Evolutionary conservation across 1,284 basidiomycete genomes (phyloP), one percentile per base, ranked within the genome.

Genomic region (Marasmius oreades): DNA sequence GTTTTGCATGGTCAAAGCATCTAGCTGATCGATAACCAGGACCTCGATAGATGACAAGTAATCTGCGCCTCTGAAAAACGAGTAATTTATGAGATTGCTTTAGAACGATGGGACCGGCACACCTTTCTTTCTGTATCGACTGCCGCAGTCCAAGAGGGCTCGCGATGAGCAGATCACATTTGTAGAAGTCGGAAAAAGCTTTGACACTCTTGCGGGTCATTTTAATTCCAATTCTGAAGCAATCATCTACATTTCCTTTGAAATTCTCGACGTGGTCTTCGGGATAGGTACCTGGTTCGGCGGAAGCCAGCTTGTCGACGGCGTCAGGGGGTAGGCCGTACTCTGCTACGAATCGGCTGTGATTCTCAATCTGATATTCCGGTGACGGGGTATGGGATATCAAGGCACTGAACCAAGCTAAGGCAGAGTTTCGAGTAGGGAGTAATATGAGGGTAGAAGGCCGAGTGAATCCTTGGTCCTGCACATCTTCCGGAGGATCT

Each of bases 381-480:
- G 78, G 80, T 2, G 80, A 67, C 1, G 90, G 86, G 18, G 82
- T 92, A 66, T 86, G 90, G 36, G 79, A 74, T 2, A 84, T 85
- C 46, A 92, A 70, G 11, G 86, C 86, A 53, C 77, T 77, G 62
- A 87, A 75, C 92, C 90, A 98, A 53, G 83, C 79, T 5, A 92
- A 76, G 0, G 93, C 96, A 39, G 87, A 87, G 37, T 93, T 93
- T 52, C 97, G 93, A 75, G 98, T 93, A 0, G 97, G 97, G 2
- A 94, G 80, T 51, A 99, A 84, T 57, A 99, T 76, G 52, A 99
- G 88, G 11, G 97, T 80, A 42, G 96, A 96, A 20, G 97, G 96
- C 7, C 97, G 89, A 1, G 95, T 98, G 73, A 98, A 99, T 22
- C 96, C 95, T 79, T 98, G 96, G 69, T 99, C 96, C 70, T 93